Conservation (phyloP, 768 basidiomycete genomes). For the Amanita brunnescens region DNA sequence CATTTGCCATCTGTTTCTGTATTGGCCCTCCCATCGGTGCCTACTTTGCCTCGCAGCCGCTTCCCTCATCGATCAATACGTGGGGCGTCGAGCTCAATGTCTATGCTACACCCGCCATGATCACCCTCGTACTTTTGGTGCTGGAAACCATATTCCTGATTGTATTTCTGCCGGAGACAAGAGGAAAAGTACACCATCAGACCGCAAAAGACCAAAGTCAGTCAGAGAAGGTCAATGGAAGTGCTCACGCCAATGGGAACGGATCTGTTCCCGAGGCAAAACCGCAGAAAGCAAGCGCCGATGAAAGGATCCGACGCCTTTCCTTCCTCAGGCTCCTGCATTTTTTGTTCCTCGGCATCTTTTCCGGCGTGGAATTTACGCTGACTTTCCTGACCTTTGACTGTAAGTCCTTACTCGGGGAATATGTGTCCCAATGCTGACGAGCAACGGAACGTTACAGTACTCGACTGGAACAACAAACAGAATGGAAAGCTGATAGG, state of each 20-base stretch:
- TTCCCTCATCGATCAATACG: conserved; percentile 48
- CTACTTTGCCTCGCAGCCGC: conserved; percentile 85
- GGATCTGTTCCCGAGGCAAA: conserved; percentile 18
- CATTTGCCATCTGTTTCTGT: conserved; percentile 92
- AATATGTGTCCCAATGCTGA: neutral
- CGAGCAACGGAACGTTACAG: conserved; percentile 25
- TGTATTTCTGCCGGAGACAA: conserved; percentile 79
- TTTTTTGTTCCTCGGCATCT: conserved; percentile 79
- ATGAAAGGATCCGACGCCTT: conserved; percentile 50
- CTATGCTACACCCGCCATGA: conserved; percentile 82
- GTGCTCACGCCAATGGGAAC: conserved; percentile 14
- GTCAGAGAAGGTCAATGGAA: conserved; percentile 10
- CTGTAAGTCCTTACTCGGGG: conserved; percentile 37
- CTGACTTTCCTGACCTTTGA: conserved; percentile 92
- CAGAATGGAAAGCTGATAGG: conserved; percentile 82
- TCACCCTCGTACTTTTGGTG: conserved; percentile 71
- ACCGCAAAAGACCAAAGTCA: conserved; percentile 13
- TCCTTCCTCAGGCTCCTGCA: conserved; percentile 59
- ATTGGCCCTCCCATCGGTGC: conserved; percentile 93
- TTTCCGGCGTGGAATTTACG: conserved; percentile 96
- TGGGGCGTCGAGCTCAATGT: conserved; percentile 69
- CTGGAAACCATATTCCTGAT: conserved; percentile 76
- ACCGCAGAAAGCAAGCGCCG: conserved; percentile 21
- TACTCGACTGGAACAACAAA: conserved; percentile 83
- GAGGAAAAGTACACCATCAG: conserved; percentile 30